Percentiles rank a stretch among this genome's conserved stretches.
Evolutionary conservation across 805 yeast genomes (phyloP).

Genomic region (Priceomyces medius): DNA sequence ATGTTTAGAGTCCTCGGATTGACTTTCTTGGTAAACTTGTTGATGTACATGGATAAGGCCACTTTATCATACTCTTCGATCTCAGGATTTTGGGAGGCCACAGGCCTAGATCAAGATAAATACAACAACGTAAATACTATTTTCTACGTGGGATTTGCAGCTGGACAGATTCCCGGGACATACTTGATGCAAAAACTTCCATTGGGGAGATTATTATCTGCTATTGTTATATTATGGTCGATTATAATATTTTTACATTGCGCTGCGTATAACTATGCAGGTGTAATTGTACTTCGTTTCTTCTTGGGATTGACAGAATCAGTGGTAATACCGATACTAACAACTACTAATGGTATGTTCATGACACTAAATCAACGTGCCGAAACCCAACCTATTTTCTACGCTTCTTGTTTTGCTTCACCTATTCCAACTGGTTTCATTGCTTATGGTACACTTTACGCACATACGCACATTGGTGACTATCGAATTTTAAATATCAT

Average conservation of each 20-base stretch:
- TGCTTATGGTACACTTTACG: constrained; percentile 33
- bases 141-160: constrained; percentile 48
- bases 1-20: constrained; percentile 6
- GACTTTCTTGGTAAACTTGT: constrained; percentile 27
- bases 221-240: constrained; percentile 37
- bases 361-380: constrained; percentile 44
- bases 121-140: constrained; percentile 49
- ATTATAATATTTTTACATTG: constrained; percentile 46
- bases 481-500: constrained; percentile 60
- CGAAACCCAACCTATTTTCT: constrained; percentile 52
- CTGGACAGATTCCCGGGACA: constrained; percentile 35
- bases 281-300: constrained; percentile 47
- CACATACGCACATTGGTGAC: constrained; percentile 12
- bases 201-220: constrained; percentile 20
- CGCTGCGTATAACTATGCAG: constrained; percentile 43
- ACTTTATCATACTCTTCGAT: constrained; percentile 49
- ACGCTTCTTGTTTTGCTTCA: constrained; percentile 41
- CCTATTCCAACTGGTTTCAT: constrained; percentile 51
- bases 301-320: constrained; percentile 44
- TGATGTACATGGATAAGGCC: constrained; percentile 52
- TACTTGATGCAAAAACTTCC: constrained; percentile 16
- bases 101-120: constrained; percentile 40
- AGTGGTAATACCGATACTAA: constrained; percentile 24
- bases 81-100: constrained; percentile 46
- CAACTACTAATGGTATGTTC: constrained; percentile 48